Base-by-base conservation (phyloP, 2,329 filamentous ascomycete species). In the Elsinoe necatrix region DNA sequence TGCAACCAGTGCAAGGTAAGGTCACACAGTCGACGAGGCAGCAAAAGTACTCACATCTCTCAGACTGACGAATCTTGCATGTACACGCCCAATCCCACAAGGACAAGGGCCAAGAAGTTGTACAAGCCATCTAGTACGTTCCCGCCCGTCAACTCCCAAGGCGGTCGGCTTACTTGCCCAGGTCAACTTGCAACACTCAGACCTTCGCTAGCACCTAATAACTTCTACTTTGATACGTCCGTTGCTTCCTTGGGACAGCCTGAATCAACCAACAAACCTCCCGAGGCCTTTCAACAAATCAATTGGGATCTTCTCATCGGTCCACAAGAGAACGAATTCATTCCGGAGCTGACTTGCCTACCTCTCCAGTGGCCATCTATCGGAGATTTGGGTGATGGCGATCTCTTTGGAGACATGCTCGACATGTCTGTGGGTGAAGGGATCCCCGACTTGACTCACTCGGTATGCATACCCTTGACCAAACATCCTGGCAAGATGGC, bases 1-100 rank as follows among this genome's bases (percentile, higher is more conserved):
- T 50, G 45, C 27, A 50, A 50, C 25, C 45, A 50, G 45, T 50
- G 45, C 16, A 50, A 50, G 45, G 45, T 50, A 31, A 31, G 45
- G 7, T 21, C 21, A 23, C n/a, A n/a, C n/a, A n/a, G 7, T 50
- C 25, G 4, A 16, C 3, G 2, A 9, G 25, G 4, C 4, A 7
- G 11, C n/a, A 35, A 3, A 4, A n/a, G 2, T 31, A 50, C 29
- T 50, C 11, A 50, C 7, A 9, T 2, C 9, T 16, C 12, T 7
- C 29, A 50, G 45, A 50, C 45, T 4, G 45, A 50, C 11, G 45
- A 50, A 18, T 50, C 45, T 18, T 50, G 45, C 45, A 50, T 35
- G 25, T 50, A 50, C 45, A 31, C 34, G 27, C 45, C 45, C n/a
- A 50, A 50, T 21, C 45, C 45, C 9, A 35, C 45, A 8, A 18